phyloP scores from a whole-genome alignment of 2,329 filamentous ascomycete species.

The Hirsutella minnesotensis region DNA sequence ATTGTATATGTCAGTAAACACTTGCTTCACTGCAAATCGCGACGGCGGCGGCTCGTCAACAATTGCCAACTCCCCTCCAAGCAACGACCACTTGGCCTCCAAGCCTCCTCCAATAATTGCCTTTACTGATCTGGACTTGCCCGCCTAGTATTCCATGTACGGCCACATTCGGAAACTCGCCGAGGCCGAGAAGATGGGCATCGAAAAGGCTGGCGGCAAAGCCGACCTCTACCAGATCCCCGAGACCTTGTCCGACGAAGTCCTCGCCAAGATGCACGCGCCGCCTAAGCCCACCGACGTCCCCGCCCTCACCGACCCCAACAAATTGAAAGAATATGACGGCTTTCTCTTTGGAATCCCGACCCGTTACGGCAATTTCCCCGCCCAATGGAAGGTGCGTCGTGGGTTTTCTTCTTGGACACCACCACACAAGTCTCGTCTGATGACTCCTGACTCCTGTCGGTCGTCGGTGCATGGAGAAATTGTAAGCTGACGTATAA shows the following conservation, averaged over 20 bases:
- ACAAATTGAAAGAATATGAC: conserved; percentile 63
- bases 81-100: not conserved
- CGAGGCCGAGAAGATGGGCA: conserved; percentile 81
- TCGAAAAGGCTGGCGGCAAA: conserved; percentile 73
- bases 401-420: not conserved
- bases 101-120: not conserved
- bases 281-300: conserved; percentile 60
- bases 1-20: conserved; percentile 66
- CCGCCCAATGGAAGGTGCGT: conserved; percentile 74
- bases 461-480: not conserved
- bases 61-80: too few relatives aligned
- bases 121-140: not conserved
- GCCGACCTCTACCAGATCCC: conserved; percentile 77
- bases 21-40: too few relatives aligned
- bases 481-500: not conserved
- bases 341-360: conserved; percentile 89
- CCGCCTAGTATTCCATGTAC: conserved; percentile 74
- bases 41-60: too few relatives aligned
- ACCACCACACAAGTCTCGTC: not conserved
- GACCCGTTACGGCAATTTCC: conserved; percentile 94
- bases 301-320: conserved; percentile 46
- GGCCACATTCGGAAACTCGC: conserved; percentile 80
- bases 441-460: not conserved
- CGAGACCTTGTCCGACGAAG: conserved; percentile 78
- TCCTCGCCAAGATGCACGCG: conserved; percentile 84